Evolutionary conservation across 495 filamentous ascomycete species (phyloP), one percentile per base, ranked within the genome.

Genomic region (Aspergillus coremiiformis): DNA sequence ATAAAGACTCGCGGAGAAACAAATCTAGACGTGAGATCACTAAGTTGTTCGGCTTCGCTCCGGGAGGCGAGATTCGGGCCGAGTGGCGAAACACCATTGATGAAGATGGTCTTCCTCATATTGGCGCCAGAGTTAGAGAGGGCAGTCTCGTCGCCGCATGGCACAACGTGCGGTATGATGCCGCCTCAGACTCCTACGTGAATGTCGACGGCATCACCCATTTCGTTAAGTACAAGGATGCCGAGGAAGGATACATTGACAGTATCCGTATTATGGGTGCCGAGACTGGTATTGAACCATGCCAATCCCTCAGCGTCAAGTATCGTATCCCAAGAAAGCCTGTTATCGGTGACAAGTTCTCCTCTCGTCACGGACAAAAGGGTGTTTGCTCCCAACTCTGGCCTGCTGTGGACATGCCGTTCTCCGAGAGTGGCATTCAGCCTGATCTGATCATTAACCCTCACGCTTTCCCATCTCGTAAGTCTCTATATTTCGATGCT

Each of bases 391-490:
- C 88, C n/a, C 92, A 96, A 67, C 92, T 96, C 62, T 97, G 91
- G 90, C 93, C 93, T 7, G 75, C 84, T 0, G 72, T 86, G 47
- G 90, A 98, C 68, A 95, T 98, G 90, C 93, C 93, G 7, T 98
- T 98, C 73, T 90, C 89, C 20, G 93, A 98, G 72, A 88, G 87
- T 39, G 93, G 93, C 52, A 96, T 98, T 62, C 89, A 95, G 63
- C 93, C 93, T 4, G 93, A 98, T 67, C 76, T 95, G 60, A 98
- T 98, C 65, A 98, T 98, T 75, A 98, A 98, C 71, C 93, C 93
- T 53, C 93, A 98, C 79, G 93, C 93, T 68, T 98, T 98, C 79
- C 93, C 93, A n/a, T 97, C 93, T 50, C 92, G 93, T 69, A 68
- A 64, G 73, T 66, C 29, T 39, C 32, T 21, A 37, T n/a, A 23